These are phyloP conservation scores for Rhododendron simsii DNA, from an alignment of 148 eudicot species.

Conservation along the genomic window DNA sequence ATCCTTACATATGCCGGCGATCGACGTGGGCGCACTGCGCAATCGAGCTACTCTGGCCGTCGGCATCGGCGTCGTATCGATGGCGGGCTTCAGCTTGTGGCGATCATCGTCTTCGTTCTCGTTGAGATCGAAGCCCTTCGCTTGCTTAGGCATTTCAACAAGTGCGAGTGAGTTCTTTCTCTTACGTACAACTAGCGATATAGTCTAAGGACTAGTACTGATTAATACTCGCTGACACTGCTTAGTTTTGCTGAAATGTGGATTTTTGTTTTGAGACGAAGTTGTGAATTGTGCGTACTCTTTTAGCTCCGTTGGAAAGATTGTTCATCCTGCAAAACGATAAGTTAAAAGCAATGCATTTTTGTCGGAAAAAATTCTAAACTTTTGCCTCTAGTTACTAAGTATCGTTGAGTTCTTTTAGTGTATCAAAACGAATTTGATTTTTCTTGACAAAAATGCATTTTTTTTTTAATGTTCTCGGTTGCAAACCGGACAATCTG, in stretches of 20 bases:
- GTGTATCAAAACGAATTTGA: neutral
- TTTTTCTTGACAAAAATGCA: neutral
- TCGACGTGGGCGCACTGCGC: slow-evolving; percentile 39
- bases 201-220: neutral
- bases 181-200: neutral
- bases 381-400: neutral
- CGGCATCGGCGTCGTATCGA: slow-evolving; percentile 47
- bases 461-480: neutral
- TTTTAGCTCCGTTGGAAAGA: neutral
- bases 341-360: neutral
- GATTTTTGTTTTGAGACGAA: neutral
- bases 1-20: slow-evolving; percentile 45
- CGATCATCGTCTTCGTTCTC: slow-evolving; percentile 19
- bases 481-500: neutral
- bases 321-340: neutral
- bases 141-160: slow-evolving; percentile 53
- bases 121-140: slow-evolving; percentile 41
- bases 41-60: slow-evolving; percentile 38
- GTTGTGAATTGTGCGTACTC: neutral
- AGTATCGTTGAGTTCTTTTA: neutral
- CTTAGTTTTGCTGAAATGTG: neutral
- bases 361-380: neutral
- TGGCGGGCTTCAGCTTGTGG: slow-evolving; percentile 42
- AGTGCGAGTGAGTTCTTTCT: slow-evolving; percentile 31
- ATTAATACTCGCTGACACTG: neutral